phyloP scores from a whole-genome alignment of 331 rosid species.

The Prunus yedoensis region DNA sequence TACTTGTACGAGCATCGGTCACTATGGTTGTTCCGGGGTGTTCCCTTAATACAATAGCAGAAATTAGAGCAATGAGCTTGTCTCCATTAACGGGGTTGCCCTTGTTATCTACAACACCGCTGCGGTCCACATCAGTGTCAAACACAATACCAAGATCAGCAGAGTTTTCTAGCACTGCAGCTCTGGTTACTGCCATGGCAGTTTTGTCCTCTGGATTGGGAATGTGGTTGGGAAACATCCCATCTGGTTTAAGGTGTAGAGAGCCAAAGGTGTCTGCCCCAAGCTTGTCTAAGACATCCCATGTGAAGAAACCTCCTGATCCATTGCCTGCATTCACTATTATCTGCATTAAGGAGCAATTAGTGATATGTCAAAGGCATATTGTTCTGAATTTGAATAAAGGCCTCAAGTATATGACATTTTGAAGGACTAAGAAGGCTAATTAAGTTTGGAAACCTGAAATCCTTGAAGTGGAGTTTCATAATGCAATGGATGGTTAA shows the following conservation, averaged over 20 bases:
- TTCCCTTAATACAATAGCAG: slow-evolving; percentile 70
- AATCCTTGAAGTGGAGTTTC: slow-evolving; percentile 85
- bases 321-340: slow-evolving; percentile 97
- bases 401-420: not conserved
- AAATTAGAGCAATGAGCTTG: slow-evolving; percentile 82
- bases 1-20: slow-evolving; percentile 80
- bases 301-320: slow-evolving; percentile 91
- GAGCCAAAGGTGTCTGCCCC: slow-evolving; percentile 96
- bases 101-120: slow-evolving; percentile 67
- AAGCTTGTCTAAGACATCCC: slow-evolving; percentile 78
- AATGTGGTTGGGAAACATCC: slow-evolving; percentile 92
- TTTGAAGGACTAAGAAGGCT: too few relatives aligned
- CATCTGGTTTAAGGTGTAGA: slow-evolving; percentile 80
- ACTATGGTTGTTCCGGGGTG: slow-evolving; percentile 77
- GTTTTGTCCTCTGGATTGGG: slow-evolving; percentile 86
- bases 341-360: slow-evolving; percentile 45
- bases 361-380: not conserved
- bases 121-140: slow-evolving; percentile 89
- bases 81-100: slow-evolving; percentile 86
- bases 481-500: slow-evolving; percentile 74
- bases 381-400: not conserved
- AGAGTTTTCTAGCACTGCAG: slow-evolving; percentile 55
- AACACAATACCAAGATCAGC: slow-evolving; percentile 89
- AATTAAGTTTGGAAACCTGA: slow-evolving; percentile 45
- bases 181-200: slow-evolving; percentile 80